Percentiles rank a stretch among this genome's conserved stretches.
These are phyloP conservation scores for Marasmius sp. DNA, from an alignment of 1,284 basidiomycete genomes.

Conservation along the genomic window DNA sequence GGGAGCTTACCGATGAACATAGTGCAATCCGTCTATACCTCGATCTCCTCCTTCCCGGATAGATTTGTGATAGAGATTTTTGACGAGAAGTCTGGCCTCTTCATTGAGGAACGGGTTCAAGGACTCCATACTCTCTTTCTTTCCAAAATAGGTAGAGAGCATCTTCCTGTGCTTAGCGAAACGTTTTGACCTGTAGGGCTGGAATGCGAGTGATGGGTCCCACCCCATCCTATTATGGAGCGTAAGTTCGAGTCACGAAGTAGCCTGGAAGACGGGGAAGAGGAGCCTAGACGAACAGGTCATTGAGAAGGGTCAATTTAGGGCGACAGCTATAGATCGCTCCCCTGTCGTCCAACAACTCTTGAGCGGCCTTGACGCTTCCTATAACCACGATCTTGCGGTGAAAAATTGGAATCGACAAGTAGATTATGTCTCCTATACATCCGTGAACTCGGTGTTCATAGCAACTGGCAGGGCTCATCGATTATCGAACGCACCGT, in stretches of 20 bases:
- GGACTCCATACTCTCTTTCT: constrained; percentile 6
- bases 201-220: constrained; percentile 13
- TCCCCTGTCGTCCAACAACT: constrained; percentile 14
- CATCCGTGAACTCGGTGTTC: background rate
- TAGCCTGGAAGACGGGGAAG: background rate
- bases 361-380: constrained; percentile 11
- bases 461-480: background rate
- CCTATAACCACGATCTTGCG: constrained; percentile 9
- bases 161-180: constrained; percentile 20
- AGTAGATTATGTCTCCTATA: constrained; percentile 14
- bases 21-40: background rate
- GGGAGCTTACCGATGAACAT: background rate
- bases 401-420: constrained; percentile 1
- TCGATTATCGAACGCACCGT: constrained; percentile 12
- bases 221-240: constrained; percentile 20
- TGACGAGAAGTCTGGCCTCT: constrained; percentile 16
- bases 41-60: background rate
- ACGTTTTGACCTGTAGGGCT: constrained; percentile 15
- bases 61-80: constrained; percentile 6
- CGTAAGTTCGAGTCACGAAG: background rate
- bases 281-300: constrained; percentile 4
- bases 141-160: constrained; percentile 15
- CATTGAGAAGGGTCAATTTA: constrained; percentile 1
- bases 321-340: constrained; percentile 16
- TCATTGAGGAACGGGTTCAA: constrained; percentile 16